Evolutionary conservation across 208 protist genomes (phyloP).

Genomic region (Blastocrithidia nonstop): DNA sequence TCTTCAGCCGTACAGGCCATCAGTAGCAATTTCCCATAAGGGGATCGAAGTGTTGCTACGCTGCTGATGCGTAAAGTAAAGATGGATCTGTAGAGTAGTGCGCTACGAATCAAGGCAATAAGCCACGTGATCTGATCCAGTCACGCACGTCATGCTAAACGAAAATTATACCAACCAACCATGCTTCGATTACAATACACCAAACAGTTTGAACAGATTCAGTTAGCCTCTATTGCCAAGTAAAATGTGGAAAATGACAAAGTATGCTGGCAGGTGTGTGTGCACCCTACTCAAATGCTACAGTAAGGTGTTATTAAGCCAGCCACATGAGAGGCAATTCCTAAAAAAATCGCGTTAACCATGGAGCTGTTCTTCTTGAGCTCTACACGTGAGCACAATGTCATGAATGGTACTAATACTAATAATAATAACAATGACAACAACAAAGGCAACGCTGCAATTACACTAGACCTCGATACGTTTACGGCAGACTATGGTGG

Average conservation of each 20-base stretch:
- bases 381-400: slow-evolving; percentile 21
- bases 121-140: slow-evolving; percentile 26
- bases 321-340: slow-evolving; percentile 58
- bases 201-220: slow-evolving; percentile 42
- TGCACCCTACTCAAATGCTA: slow-evolving; percentile 41
- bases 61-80: slow-evolving; percentile 42
- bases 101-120: slow-evolving; percentile 14
- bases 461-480: slow-evolving; percentile 25
- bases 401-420: slow-evolving; percentile 16
- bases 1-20: too few relatives aligned
- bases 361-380: slow-evolving; percentile 61
- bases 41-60: slow-evolving; percentile 34
- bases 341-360: slow-evolving; percentile 31
- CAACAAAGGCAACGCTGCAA: neutral
- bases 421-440: neutral
- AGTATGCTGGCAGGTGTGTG: slow-evolving; percentile 74
- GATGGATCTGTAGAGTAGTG: slow-evolving; percentile 20
- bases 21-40: slow-evolving; percentile 51
- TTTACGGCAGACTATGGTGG: slow-evolving; percentile 63
- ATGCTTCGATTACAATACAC: slow-evolving; percentile 66
- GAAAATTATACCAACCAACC: slow-evolving; percentile 53
- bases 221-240: slow-evolving; percentile 43
- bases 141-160: slow-evolving; percentile 32
- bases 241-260: slow-evolving; percentile 36
- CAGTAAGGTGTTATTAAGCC: slow-evolving; percentile 67